Conservation (phyloP, 768 basidiomycete species). For the Hypsizygus marmoreus region DNA sequence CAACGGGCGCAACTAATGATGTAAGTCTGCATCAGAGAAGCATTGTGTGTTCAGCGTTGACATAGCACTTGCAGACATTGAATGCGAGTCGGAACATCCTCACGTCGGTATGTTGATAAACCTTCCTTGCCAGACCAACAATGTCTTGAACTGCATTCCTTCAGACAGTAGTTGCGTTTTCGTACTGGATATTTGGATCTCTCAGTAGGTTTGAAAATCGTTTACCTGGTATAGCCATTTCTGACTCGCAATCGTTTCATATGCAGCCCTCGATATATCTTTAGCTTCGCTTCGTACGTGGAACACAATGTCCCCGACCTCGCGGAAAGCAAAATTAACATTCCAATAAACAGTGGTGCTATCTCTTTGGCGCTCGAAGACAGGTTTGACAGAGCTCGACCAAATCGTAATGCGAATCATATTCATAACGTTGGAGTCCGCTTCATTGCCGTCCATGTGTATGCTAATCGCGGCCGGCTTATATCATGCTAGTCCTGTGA, state of each 20-base stretch:
- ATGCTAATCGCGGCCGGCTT: conserved; percentile 36
- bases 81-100: conserved; percentile 27
- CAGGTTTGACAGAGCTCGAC: conserved; percentile 38
- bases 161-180: conserved; percentile 44
- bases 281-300: conserved; percentile 40
- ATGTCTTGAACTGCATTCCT: conserved; percentile 1
- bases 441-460: conserved; percentile 34
- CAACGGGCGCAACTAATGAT: conserved; percentile 22
- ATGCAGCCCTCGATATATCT: conserved; percentile 40
- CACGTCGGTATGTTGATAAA: conserved; percentile 26
- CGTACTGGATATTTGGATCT: conserved; percentile 48
- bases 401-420: conserved; percentile 40
- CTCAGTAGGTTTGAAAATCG: conserved; percentile 28
- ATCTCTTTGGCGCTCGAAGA: conserved; percentile 41
- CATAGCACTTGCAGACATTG: conserved; percentile 21
- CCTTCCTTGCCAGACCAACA: not conserved
- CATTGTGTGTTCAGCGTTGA: too few relatives aligned
- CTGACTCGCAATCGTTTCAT: conserved; percentile 7
- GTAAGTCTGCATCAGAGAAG: conserved; percentile 20
- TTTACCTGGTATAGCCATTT: too few relatives aligned
- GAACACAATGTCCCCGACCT: not conserved
- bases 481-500: conserved; percentile 37
- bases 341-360: conserved; percentile 34
- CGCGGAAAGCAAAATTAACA: not conserved
- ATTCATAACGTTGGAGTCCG: conserved; percentile 40